Conservation (phyloP, 2,329 filamentous ascomycete species). For the Anisogramma anomala region DNA sequence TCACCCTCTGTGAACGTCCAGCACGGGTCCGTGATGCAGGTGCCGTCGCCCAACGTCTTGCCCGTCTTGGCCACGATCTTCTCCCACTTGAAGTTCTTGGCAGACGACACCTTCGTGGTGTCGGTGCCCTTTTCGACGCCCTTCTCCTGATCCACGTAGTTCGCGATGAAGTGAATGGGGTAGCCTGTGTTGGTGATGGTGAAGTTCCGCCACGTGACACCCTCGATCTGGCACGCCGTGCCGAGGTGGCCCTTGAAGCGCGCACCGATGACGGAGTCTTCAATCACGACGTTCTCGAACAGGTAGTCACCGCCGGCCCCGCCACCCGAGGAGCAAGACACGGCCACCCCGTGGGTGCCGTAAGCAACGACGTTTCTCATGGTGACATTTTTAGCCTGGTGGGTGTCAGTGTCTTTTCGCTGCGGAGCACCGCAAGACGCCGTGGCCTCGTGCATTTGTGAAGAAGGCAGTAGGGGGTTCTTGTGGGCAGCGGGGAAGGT, state of each 20-base stretch:
- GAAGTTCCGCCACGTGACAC: constrained; percentile 18
- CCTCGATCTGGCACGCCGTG: constrained; percentile 17
- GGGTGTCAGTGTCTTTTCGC: no score
- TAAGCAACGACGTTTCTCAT: constrained; percentile 16
- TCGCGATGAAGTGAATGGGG: constrained; percentile 18
- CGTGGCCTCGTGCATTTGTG: no score
- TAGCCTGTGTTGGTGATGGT: constrained; percentile 16
- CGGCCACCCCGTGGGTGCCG: constrained; percentile 17
- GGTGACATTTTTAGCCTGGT: constrained; percentile 15
- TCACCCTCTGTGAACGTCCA: constrained; percentile 16
- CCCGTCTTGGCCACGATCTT: constrained; percentile 14
- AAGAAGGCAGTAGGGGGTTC: no score
- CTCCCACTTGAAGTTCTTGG: constrained; percentile 16
- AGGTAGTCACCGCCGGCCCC: constrained; percentile 16
- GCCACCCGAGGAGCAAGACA: constrained; percentile 15
- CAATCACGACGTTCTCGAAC: constrained; percentile 16
- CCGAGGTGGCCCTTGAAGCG: constrained; percentile 18
- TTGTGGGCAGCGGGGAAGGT: no score
- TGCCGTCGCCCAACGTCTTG: constrained; percentile 13
- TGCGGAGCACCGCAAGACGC: no score
- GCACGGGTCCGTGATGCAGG: constrained; percentile 18
- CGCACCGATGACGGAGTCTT: constrained; percentile 16
- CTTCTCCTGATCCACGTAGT: constrained; percentile 17
- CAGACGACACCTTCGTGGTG: constrained; percentile 15
- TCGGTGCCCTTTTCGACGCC: constrained; percentile 7